A percentile compares a stretch with the other conserved stretches of the same genome.
phyloP scores from a whole-genome alignment of 139 green algal genomes.

The Yamagishiella unicocca region DNA sequence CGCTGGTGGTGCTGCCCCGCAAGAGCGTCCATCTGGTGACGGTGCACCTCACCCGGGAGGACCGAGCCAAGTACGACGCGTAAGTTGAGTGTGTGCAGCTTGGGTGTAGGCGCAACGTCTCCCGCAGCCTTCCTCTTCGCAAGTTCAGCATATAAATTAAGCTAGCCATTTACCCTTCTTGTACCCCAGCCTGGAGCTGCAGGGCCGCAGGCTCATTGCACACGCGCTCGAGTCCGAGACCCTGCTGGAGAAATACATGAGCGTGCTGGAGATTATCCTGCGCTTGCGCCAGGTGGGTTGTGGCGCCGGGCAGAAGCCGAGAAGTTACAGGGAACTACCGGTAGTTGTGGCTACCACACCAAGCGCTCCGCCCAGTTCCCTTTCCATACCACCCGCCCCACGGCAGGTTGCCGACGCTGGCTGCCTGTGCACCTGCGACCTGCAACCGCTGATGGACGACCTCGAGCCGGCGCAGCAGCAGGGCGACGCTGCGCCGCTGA shows the following conservation, averaged over 20 bases:
- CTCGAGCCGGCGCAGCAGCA: neutral
- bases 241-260: constrained; percentile 72
- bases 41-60: constrained; percentile 59
- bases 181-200: constrained; percentile 43
- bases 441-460: neutral
- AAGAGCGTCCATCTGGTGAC: constrained; percentile 59
- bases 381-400: neutral
- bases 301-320: too few relatives aligned
- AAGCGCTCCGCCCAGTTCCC: too few relatives aligned
- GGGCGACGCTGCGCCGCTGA: constrained; percentile 17
- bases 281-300: constrained; percentile 66
- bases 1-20: constrained; percentile 68
- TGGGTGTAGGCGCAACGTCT: too few relatives aligned
- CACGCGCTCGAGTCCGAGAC: constrained; percentile 48
- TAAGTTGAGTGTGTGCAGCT: too few relatives aligned
- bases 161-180: neutral
- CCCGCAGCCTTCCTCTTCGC: too few relatives aligned
- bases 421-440: constrained; percentile 20
- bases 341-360: too few relatives aligned
- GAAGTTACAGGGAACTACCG: too few relatives aligned
- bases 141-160: too few relatives aligned
- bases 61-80: constrained; percentile 59
- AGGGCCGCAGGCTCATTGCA: constrained; percentile 58
- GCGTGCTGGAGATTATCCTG: constrained; percentile 76
- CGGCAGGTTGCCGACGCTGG: constrained; percentile 54